Evolutionary conservation across 1,284 basidiomycete species (phyloP).

Genomic region (Melampsora abietis-canadensis): DNA sequence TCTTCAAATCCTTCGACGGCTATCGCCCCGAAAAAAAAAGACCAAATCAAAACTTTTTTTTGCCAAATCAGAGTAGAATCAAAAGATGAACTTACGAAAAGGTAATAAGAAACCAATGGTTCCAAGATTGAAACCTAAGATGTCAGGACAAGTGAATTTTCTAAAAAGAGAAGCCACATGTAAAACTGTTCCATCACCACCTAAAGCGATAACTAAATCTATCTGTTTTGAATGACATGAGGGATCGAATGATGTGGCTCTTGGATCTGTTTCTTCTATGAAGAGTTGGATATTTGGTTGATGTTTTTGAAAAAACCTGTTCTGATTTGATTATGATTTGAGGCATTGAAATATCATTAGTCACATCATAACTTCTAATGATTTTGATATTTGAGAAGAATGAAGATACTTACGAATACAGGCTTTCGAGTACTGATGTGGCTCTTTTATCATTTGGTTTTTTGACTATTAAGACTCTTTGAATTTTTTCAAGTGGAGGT

Average conservation of each 20-base stretch:
- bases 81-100: slow-evolving; percentile 66
- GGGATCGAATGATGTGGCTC: slow-evolving; percentile 45
- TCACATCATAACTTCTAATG: no score
- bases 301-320: slow-evolving; percentile 49
- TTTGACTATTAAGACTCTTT: slow-evolving; percentile 57
- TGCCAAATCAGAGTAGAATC: no score
- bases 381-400: neutral
- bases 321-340: slow-evolving; percentile 44
- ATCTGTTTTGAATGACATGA: slow-evolving; percentile 53
- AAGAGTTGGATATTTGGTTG: slow-evolving; percentile 72
- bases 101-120: slow-evolving; percentile 90
- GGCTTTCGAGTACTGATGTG: slow-evolving; percentile 53
- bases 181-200: slow-evolving; percentile 92
- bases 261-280: slow-evolving; percentile 62
- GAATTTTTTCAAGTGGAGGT: neutral
- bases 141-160: slow-evolving; percentile 81
- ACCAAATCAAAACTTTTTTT: slow-evolving; percentile 33
- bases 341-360: no score
- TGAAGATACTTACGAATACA: slow-evolving; percentile 53
- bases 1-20: slow-evolving; percentile 66
- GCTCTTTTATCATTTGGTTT: slow-evolving; percentile 57
- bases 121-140: slow-evolving; percentile 93
- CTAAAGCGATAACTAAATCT: slow-evolving; percentile 84
- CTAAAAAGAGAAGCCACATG: slow-evolving; percentile 91
- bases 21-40: slow-evolving; percentile 15